Percentiles rank a stretch among this genome's conserved stretches.
Evolutionary conservation across 176 grass and related monocot species (phyloP).

Genomic region (Paspalum vaginatum): DNA sequence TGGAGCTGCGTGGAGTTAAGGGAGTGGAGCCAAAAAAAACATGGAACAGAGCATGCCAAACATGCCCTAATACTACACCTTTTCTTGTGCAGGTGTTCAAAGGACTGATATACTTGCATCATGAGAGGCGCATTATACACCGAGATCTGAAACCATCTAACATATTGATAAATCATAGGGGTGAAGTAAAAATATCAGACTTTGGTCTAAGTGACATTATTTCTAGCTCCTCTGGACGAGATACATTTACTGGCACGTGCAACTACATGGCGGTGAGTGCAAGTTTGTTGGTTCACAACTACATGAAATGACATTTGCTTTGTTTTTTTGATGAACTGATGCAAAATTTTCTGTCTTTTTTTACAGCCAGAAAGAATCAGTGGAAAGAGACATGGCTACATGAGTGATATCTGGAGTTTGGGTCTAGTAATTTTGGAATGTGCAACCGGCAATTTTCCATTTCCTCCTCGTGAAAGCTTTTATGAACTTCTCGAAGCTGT

Average conservation of each 20-base stretch:
- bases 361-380: constrained; percentile 94
- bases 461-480: constrained; percentile 70
- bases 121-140: constrained; percentile 82
- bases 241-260: constrained; percentile 80
- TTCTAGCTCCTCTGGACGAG: constrained; percentile 75
- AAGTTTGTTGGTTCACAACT: background rate
- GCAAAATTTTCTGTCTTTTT: constrained; percentile 31
- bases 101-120: constrained; percentile 85
- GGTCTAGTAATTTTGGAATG: constrained; percentile 86
- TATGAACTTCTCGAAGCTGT: constrained; percentile 89
- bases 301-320: background rate
- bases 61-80: background rate
- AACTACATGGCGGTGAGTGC: constrained; percentile 96
- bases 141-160: constrained; percentile 97
- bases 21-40: too few species aligned
- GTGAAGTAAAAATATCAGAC: constrained; percentile 97
- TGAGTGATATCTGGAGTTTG: constrained; percentile 98
- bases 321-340: constrained; percentile 10
- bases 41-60: too few species aligned
- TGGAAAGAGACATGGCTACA: constrained; percentile 68
- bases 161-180: constrained; percentile 94
- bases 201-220: constrained; percentile 96
- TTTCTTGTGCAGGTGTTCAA: constrained; percentile 65
- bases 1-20: too few species aligned
- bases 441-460: constrained; percentile 90